Conservation (phyloP, 768 basidiomycete species). For the Lactifluus echinatus region DNA sequence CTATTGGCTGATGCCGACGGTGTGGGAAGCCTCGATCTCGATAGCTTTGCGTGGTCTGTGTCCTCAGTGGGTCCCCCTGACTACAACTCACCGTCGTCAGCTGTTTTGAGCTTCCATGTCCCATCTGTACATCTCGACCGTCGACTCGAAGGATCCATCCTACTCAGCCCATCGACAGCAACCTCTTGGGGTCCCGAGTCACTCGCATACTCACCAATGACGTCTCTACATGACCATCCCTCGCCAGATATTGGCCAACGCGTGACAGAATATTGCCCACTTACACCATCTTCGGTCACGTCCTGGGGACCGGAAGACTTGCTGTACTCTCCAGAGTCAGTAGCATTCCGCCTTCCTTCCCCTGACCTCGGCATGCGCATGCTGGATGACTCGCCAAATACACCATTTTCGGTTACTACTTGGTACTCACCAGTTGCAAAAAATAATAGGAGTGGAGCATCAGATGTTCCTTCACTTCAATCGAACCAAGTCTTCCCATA, state of each 20-base stretch:
- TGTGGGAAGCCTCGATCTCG: constrained; percentile 45
- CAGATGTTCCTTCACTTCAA: not conserved
- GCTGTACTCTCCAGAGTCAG: constrained; percentile 14
- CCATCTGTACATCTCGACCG: constrained; percentile 51
- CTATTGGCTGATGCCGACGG: constrained; percentile 23
- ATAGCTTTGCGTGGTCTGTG: constrained; percentile 63
- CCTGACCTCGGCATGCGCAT: constrained; percentile 39
- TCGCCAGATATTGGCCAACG: constrained; percentile 26
- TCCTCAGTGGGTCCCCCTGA: constrained; percentile 56
- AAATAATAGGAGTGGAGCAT: not conserved
- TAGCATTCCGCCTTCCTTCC: constrained; percentile 16
- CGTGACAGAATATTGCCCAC: constrained; percentile 24
- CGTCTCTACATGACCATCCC: constrained; percentile 18
- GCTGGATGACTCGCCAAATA: constrained; percentile 44
- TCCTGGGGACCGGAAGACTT: constrained; percentile 19
- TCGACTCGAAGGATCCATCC: constrained; percentile 48
- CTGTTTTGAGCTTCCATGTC: constrained; percentile 31
- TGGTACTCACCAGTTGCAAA: constrained; percentile 28
- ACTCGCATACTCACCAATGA: constrained; percentile 10
- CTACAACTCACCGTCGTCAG: constrained; percentile 34
- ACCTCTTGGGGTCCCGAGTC: constrained; percentile 23
- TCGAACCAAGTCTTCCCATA: constrained; percentile 5
- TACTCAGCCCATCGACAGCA: constrained; percentile 32
- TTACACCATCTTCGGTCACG: constrained; percentile 21
- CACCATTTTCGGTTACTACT: constrained; percentile 42